Conservation (phyloP, 257 asterid species). For the Przewalskia tangutica region DNA sequence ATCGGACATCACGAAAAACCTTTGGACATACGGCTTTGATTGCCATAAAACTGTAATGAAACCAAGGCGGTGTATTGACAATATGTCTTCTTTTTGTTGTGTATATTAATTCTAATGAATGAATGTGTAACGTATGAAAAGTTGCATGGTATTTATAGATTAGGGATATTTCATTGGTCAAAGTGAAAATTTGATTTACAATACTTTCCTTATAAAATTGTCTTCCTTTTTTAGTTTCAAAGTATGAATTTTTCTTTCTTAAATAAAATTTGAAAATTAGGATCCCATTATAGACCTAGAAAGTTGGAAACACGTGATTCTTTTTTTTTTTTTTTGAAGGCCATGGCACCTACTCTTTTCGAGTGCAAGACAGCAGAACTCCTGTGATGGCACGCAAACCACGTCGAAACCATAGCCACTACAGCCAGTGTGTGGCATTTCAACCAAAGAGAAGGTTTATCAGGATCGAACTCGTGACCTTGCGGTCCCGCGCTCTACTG, state of each 20-base stretch:
- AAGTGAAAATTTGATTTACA: background rate
- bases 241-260: background rate
- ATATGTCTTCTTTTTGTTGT: background rate
- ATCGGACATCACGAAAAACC: constrained; percentile 20
- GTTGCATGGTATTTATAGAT: background rate
- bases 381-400: too few species aligned
- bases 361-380: too few species aligned
- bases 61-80: background rate
- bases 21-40: constrained; percentile 19
- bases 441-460: too few species aligned
- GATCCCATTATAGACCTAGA: background rate
- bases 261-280: background rate
- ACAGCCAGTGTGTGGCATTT: too few species aligned
- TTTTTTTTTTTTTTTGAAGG: too few species aligned
- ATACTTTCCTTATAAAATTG: too few species aligned
- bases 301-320: background rate
- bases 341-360: too few species aligned
- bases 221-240: background rate
- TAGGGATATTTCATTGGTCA: background rate
- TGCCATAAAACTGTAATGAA: background rate
- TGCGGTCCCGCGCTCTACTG: too few species aligned
- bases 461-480: too few species aligned
- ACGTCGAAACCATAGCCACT: too few species aligned
- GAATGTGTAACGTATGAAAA: background rate
- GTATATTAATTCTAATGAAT: background rate